Base-by-base conservation (phyloP, 768 basidiomycete genomes). In the Phylloporus sp. region DNA sequence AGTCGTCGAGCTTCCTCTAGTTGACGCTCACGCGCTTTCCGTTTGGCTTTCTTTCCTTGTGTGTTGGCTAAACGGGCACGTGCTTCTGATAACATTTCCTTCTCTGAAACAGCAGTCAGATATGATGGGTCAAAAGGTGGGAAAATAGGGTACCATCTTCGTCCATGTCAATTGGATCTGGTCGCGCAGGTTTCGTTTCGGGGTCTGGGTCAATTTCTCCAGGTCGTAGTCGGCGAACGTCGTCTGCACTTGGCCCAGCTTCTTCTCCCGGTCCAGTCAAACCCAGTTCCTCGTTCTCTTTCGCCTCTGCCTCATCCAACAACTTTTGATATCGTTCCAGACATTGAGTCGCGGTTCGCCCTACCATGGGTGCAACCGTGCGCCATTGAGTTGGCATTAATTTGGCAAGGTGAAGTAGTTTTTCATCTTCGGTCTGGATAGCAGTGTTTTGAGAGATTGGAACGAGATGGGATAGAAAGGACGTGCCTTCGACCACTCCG, bases 371-470 rank as follows among this genome's bases (percentile, higher is more conserved):
- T 5, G 97, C 95, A 60, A 99, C 95, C 22, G 97, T 97, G 26
- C 97, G 86, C 97, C 97, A 99, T 76, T 99, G 97, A 0, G 97
- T 98, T 0, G 97, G 97, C 94, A 98, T 99, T 53, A 98, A 78
- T 72, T 97, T 98, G 38, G 97, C 97, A 22, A 98, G 82, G 68
- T 98, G 95, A 11, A 99, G 78, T 4, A 99, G 81, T 70, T 98
- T 99, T 74, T 98, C 97, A 72, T 99, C 97, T 72, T 99, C 97
- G 16, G 89, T 92, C 91, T 95, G 47, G 13, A 42, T 24, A 27
- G 22, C 18, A 24, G 54, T 24, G 18, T 46, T 38, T 13, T 26
- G 40, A 51, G 8, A 52, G 42, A 42, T 10, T 28, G 9, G 16
- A 9, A 42, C 29, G 0, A 24, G 16, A 4, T 16, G 11, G 35